Evolutionary conservation across 176 grass and related monocot species (phyloP).

Genomic region (Hordeum marinum): DNA sequence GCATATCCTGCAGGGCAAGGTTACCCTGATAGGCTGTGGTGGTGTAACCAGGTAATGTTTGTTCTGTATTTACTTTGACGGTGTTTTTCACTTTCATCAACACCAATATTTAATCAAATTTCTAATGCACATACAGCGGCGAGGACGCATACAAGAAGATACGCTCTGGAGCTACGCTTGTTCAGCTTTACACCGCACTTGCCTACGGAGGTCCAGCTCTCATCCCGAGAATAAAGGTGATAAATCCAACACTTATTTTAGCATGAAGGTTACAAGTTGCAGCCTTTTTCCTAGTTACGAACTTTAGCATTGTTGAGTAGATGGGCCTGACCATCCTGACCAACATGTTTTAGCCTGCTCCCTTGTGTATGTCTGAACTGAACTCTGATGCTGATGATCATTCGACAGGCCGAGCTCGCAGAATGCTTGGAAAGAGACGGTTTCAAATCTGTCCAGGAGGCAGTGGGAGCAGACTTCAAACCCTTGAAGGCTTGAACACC

Average conservation of each 20-base stretch:
- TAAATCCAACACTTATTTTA: constrained; percentile 5
- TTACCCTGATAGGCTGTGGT: constrained; percentile 89
- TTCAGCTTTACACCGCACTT: constrained; percentile 91
- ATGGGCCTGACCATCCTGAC: background rate
- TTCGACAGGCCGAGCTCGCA: constrained; percentile 65
- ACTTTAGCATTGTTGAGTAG: background rate
- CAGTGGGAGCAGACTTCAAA: constrained; percentile 72
- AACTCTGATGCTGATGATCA: constrained; percentile 17
- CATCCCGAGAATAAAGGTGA: constrained; percentile 91
- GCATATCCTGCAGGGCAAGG: constrained; percentile 66
- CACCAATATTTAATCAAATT: constrained; percentile 8
- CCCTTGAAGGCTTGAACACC: constrained; percentile 25
- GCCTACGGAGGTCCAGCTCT: constrained; percentile 85
- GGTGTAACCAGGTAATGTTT: constrained; percentile 74
- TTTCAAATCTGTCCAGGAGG: constrained; percentile 89
- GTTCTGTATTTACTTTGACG: background rate
- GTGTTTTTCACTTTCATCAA: background rate
- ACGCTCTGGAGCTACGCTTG: constrained; percentile 78
- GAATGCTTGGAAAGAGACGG: constrained; percentile 92
- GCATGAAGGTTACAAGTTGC: background rate
- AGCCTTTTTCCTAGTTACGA: too few relatives aligned
- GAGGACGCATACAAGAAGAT: constrained; percentile 99
- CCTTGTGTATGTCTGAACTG: background rate
- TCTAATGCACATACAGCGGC: constrained; percentile 43
- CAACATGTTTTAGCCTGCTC: background rate